These are phyloP conservation scores for Echinosophora koreensis DNA, from an alignment of 306 rosid genomes.

Conservation along the genomic window DNA sequence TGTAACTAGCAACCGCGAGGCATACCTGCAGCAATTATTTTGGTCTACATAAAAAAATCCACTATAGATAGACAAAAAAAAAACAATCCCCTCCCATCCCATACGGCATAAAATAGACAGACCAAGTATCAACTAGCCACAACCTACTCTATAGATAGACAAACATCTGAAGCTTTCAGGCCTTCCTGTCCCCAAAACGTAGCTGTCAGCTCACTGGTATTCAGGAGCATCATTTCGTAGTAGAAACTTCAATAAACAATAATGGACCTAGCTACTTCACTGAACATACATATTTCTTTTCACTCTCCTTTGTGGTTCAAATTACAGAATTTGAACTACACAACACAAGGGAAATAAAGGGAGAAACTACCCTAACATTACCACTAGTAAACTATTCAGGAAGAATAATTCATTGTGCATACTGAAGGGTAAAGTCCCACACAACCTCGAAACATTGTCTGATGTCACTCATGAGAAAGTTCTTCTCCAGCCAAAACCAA, in stretches of 20 bases:
- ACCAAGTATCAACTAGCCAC: not conserved
- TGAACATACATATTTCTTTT: constrained; percentile 55
- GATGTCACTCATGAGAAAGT: constrained; percentile 54
- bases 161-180: not conserved
- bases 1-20: not conserved
- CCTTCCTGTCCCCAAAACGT: constrained; percentile 22
- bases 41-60: too few relatives aligned
- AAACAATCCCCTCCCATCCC: too few relatives aligned
- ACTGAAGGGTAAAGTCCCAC: constrained; percentile 60
- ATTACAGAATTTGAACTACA: constrained; percentile 65
- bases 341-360: constrained; percentile 55
- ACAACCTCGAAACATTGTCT: constrained; percentile 60
- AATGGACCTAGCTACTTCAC: constrained; percentile 42
- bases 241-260: constrained; percentile 40
- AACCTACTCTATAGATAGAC: not conserved
- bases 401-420: constrained; percentile 56
- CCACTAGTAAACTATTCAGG: constrained; percentile 64
- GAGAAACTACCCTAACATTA: constrained; percentile 57
- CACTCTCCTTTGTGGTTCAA: constrained; percentile 37
- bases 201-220: constrained; percentile 31
- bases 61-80: too few relatives aligned
- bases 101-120: not conserved
- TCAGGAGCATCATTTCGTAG: not conserved
- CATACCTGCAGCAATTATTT: too few relatives aligned
- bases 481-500: constrained; percentile 60